Evolutionary conservation across 129 eudicot genomes (phyloP).

Genomic region (Centella asiatica): DNA sequence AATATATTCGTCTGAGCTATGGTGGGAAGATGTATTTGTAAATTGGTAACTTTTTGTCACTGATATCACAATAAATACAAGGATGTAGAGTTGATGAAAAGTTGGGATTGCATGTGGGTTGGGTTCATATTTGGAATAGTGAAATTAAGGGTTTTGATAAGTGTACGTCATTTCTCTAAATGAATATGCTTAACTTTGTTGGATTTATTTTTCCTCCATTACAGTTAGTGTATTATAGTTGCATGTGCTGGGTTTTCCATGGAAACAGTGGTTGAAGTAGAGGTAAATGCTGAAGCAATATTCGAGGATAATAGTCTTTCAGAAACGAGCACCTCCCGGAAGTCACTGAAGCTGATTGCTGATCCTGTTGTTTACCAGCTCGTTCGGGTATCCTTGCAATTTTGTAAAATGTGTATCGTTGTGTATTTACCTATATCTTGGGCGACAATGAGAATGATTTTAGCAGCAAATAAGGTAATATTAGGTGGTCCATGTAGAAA

Average conservation of each 20-base stretch:
- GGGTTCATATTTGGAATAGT: background rate
- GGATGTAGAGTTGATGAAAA: background rate
- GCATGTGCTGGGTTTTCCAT: conserved; percentile 54
- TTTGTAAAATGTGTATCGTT: background rate
- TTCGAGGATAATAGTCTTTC: conserved; percentile 20
- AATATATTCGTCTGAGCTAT: background rate
- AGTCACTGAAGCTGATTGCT: conserved; percentile 31
- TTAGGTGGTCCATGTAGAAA: background rate
- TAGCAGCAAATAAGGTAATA: background rate
- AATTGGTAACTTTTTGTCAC: conserved; percentile 10
- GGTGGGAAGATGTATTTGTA: background rate
- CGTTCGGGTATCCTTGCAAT: conserved; percentile 62
- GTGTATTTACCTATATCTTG: no score
- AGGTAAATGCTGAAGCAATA: conserved; percentile 28
- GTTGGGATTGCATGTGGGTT: background rate
- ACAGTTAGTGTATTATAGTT: conserved; percentile 39
- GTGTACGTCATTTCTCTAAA: background rate
- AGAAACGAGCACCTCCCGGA: conserved; percentile 16
- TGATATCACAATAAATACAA: conserved; percentile 5
- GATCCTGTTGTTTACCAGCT: conserved; percentile 94
- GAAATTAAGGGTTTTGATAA: conserved; percentile 6
- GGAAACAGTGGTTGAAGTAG: conserved; percentile 59
- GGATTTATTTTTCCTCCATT: conserved; percentile 3
- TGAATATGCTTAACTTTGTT: conserved; percentile 16
- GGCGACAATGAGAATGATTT: background rate